Base-by-base conservation (phyloP, 2,329 filamentous ascomycete genomes). In the Aspergillus quadricinctus region DNA sequence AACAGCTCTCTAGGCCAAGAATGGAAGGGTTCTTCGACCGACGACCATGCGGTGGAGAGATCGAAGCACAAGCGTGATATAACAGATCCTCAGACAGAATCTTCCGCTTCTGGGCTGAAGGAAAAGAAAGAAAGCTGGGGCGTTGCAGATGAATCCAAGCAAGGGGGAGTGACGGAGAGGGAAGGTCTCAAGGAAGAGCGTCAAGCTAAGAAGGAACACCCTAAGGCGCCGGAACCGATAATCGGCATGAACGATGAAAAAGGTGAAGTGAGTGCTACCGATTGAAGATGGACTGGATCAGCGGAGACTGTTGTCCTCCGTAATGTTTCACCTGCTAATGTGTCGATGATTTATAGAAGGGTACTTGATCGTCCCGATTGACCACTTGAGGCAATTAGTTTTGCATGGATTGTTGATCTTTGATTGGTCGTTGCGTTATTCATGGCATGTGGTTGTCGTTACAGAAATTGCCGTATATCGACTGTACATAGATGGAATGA, bases 221-320 rank as follows among this genome's bases (percentile, higher is more conserved):
- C 79, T 1, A 72, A 80, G 57, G 78, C 78, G n/a, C 80, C 80
- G 2, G 74, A 73, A 61, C 79, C 78, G 11, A 70, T 82, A 11
- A 76, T 81, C 64, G 80, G 80, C n/a, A 81, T 81, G 77, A 78
- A 80, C 61, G 79, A 81, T 65, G 80, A 81, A 64, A 77, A 77
- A 58, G 77, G 75, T 1, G 61, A 69, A 63, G 78, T 79, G 62
- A 71, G 72, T 70, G 40, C 8, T 27, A 9, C 50, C 56, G 64
- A 31, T 23, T 23, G 23, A 23, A 3, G 3, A 23, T 2, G 3
- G 23, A 23, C 23, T 2, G 2, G 23, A n/a, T 3, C 29, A 41
- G 5, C 3, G 7, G 6, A 17, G 3, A 29, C 19, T 7, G 25
- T n/a, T 21, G 4, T 11, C 17, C 27, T 27, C 21, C 21, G 48